Evolutionary conservation across 2,329 filamentous ascomycete genomes (phyloP), one percentile per base, ranked within the genome.

Genomic region (Hymenoscyphus infarciens): DNA sequence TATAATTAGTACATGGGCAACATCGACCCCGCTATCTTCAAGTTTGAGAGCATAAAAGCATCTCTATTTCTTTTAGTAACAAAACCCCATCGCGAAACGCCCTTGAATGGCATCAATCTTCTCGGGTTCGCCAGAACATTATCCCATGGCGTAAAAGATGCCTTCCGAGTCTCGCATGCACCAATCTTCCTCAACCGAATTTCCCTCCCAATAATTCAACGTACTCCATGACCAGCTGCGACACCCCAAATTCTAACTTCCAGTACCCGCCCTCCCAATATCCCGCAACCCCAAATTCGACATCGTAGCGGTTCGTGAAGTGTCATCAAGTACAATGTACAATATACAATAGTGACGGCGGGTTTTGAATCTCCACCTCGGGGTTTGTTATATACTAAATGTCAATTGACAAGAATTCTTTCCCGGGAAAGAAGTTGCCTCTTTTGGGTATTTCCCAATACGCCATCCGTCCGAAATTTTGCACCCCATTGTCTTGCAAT

Each of bases 321-420:
- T 38, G 45, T 61, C 56, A 63, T 56, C 60, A 39, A 59, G 59
- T 58, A 63, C 55, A 57, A 45, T 39, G 45, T 58, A 61, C 54
- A 61, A 61, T 63, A 57, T 61, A 63, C 62, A 63, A 27, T n/a
- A 42, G 45, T 38, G 58, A 49, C 19, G 53, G 15, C 53, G n/a
- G 19, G 49, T 22, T n/a, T 22, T 45, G 27, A 19, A 19, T n/a
- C 39, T 45, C 39, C 39, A 19, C 39, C 39, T 19, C 39, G n/a
- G 39, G n/a, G 16, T 19, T 8, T 45, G 6, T 45, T n/a, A 7
- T 45, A 45, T 45, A 45, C n/a, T 19, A 45, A 8, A 8, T 33
- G n/a, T 56, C 19, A 22, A 15, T 15, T 22, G 13, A 33, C 29
- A 31, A 16, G 49, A 27, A n/a, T 16, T 25, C 35, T 39, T 33